These are phyloP conservation scores for Achlya hypogyna DNA, from an alignment of 352 stramenopile species.

Conservation along the genomic window DNA sequence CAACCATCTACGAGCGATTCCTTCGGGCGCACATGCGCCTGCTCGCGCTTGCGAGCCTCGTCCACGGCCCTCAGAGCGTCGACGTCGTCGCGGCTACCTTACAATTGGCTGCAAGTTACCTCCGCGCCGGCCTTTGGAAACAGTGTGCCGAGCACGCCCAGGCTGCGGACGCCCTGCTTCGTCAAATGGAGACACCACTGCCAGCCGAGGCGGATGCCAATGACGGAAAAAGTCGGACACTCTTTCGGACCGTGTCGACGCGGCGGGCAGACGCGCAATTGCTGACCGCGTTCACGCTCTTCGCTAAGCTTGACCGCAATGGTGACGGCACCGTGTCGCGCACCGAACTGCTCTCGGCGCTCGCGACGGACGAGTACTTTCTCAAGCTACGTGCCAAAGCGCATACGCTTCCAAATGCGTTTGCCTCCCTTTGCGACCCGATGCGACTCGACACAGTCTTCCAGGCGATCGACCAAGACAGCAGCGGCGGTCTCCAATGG, in stretches of 20 bases:
- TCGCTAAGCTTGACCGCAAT: background rate
- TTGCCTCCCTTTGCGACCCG: background rate
- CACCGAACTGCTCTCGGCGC: background rate
- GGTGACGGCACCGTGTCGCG: background rate
- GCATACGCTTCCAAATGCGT: background rate
- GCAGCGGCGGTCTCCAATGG: background rate
- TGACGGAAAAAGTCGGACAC: too few relatives aligned
- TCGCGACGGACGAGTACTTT: background rate
- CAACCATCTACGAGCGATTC: conserved; percentile 49
- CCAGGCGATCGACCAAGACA: background rate
- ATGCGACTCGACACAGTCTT: background rate
- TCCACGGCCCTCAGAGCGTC: conserved; percentile 31
- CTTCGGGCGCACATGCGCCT: conserved; percentile 44
- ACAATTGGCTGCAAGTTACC: conserved; percentile 45
- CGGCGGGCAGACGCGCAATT: background rate
- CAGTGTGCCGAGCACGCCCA: conserved; percentile 42
- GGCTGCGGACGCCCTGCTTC: conserved; percentile 23
- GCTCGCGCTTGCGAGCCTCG: conserved; percentile 43
- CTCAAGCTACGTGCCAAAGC: background rate
- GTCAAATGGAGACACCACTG: background rate
- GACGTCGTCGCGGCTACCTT: conserved; percentile 37
- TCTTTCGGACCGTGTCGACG: background rate
- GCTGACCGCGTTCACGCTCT: background rate
- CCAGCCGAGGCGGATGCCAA: too few relatives aligned
- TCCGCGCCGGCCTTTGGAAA: conserved; percentile 57